phyloP scores from a whole-genome alignment of 495 filamentous ascomycete genomes.

The Xylaria palmicola region DNA sequence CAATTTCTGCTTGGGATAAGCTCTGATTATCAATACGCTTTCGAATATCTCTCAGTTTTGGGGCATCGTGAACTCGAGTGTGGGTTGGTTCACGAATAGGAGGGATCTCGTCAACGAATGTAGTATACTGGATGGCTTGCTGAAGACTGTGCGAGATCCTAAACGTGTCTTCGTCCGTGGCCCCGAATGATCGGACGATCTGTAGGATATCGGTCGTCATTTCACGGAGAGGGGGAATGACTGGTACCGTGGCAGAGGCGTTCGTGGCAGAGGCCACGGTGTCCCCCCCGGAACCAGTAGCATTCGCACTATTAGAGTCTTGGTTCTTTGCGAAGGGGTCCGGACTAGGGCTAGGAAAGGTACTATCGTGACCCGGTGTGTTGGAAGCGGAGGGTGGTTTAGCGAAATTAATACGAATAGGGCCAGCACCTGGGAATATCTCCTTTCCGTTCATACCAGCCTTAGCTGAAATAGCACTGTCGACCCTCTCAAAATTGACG shows the following conservation, averaged over 20 bases:
- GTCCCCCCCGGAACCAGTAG: constrained; percentile 45
- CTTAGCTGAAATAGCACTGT: constrained; percentile 87
- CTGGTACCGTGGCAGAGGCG: constrained; percentile 52
- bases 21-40: constrained; percentile 96
- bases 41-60: constrained; percentile 90
- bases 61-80: constrained; percentile 88
- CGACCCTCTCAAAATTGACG: constrained; percentile 89
- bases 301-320: constrained; percentile 40
- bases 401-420: constrained; percentile 92
- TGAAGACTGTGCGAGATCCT: constrained; percentile 74
- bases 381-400: constrained; percentile 88
- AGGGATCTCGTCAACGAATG: constrained; percentile 82
- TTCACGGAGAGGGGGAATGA: constrained; percentile 69
- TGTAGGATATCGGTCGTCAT: constrained; percentile 78
- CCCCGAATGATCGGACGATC: constrained; percentile 88
- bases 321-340: constrained; percentile 68
- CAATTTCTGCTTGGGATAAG: constrained; percentile 81
- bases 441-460: constrained; percentile 89
- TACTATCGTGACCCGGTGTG: constrained; percentile 78
- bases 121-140: constrained; percentile 68
- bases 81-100: constrained; percentile 85
- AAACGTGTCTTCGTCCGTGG: constrained; percentile 71
- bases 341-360: constrained; percentile 91
- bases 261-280: constrained; percentile 31
- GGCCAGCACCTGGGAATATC: constrained; percentile 95